Base-by-base conservation (phyloP, 345 rosid genomes). In the Populus deltoides region DNA sequence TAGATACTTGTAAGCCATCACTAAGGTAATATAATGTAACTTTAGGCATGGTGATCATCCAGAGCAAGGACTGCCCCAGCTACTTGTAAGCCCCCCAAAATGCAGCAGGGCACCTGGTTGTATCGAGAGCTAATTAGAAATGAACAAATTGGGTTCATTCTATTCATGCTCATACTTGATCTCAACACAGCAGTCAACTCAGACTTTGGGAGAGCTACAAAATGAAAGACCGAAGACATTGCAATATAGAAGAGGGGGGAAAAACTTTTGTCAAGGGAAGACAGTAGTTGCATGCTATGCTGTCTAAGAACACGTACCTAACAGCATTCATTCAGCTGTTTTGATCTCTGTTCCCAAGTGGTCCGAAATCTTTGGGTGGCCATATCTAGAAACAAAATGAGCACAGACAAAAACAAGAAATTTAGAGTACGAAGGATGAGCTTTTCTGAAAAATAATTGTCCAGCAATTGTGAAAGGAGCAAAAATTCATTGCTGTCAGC, bases 341-440 rank as follows among this genome's bases (percentile, higher is more conserved):
- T 27, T 35, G 65, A 24, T n/a, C 31, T 68, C 49, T 29, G 5
- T 68, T 51, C 35, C 72, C 74, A 70, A 12, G 10, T 82, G 68
- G 20, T 59, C 93, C 95, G 77, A 90, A 87, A 78, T 87, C 88
- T 78, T 79, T 78, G 61, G 73, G 86, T 12, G 92, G 95, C 92
- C 88, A 91, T 72, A 88, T 69, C 93, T 91, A 71, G 72, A 45
- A 74, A 49, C 65, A 43, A 47, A n/a, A 27, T 9, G 20, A 41
- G 3, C 4, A 18, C 2, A 20, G 13, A 75, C 5, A 70, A 24
- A 38, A 63, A 33, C 66, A 20, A 22, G 49, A 51, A 18, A 43
- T 20, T 65, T 66, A 20, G n/a, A 8, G 38, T 62, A 12, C 3
- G 41, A 51, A 66, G 5, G 16, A 16, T 13, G 5, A 61, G 39